phyloP scores from a whole-genome alignment of 495 filamentous ascomycete genomes.

The Podospora appendiculata region DNA sequence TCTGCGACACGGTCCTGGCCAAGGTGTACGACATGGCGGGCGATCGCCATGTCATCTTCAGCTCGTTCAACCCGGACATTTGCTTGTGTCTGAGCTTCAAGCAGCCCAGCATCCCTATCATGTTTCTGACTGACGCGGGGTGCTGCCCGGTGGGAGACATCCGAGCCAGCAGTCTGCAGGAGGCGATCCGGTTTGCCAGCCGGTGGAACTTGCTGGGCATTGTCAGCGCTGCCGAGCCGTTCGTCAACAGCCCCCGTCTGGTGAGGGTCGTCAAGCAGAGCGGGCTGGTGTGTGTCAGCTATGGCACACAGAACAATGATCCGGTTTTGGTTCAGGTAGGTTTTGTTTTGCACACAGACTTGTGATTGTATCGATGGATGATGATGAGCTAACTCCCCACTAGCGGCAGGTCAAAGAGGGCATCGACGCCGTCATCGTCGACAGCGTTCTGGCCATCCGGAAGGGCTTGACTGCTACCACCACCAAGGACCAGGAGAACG shows the following conservation, averaged over 20 bases:
- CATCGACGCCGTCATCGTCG: constrained; percentile 95
- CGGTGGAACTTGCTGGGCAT: constrained; percentile 93
- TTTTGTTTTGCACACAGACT: constrained; percentile 1
- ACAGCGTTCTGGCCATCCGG: constrained; percentile 75
- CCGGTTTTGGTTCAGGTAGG: constrained; percentile 73
- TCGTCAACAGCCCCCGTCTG: constrained; percentile 81
- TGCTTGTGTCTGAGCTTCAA: constrained; percentile 92
- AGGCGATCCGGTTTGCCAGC: constrained; percentile 87
- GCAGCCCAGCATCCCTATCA: constrained; percentile 85
- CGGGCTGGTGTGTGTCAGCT: constrained; percentile 92
- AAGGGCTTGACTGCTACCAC: constrained; percentile 32
- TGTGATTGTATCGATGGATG: no score
- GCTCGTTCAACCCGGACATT: constrained; percentile 93
- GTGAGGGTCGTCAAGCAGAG: constrained; percentile 94
- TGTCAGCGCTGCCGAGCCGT: constrained; percentile 73
- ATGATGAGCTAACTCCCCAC: no score
- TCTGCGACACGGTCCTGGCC: constrained; percentile 84
- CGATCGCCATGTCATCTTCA: constrained; percentile 85
- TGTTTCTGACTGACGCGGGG: constrained; percentile 90
- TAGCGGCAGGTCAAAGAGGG: constrained; percentile 88
- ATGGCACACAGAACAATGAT: constrained; percentile 84
- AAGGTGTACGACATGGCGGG: constrained; percentile 69
- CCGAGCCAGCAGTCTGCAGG: constrained; percentile 85
- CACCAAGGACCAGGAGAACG: constrained; percentile 9
- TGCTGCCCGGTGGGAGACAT: constrained; percentile 73